Base-by-base conservation (phyloP, 2,329 filamentous ascomycete species). In the Chaetothyriales sp. region DNA sequence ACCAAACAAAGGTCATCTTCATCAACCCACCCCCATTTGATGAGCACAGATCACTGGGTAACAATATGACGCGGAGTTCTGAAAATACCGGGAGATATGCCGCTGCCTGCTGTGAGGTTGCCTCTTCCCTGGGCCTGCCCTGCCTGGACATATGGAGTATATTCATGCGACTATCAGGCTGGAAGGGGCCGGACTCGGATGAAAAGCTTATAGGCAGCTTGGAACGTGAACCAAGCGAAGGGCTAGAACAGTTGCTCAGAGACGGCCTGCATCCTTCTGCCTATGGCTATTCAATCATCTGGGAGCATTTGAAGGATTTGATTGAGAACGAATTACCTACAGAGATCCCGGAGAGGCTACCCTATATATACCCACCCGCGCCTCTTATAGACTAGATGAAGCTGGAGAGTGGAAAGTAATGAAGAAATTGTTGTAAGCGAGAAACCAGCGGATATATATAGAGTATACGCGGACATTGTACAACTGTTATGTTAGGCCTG, bases 81-180 rank as follows among this genome's bases (percentile, higher is more conserved):
- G 77, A 68, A 61, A 73, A 67, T 67, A 82, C 73, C 61, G 86
- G 70, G 66, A 74, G 64, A 66, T 95, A 76, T 63, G 81, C 80
- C 1, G 71, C 77, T 55, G 86, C 84, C 7, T 78, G 80, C 10
- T 76, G 81, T 54, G 74, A 83, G 49, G 71, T 85, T 0, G 84
- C 77, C 1, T 72, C 67, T 47, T 73, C 73, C 52, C 68, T 75
- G 44, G 66, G 69, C 5, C 61, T 90, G 2, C 74, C 80, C 0
- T 76, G 90, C 1, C 70, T 94, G 19, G 87, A 97, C 67, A 75
- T 97, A 1, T 94, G 86, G 80, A 77, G 78, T 55, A 80, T 80
- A 0, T 76, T 95, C 61, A 86, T 94, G 81, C 73, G 78, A 51
- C 74, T 78, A 46, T 71, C 74, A 2, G 75, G 74, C 1, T 81